Percentiles rank a stretch among this genome's conserved stretches.
Evolutionary conservation across 2,329 filamentous ascomycete genomes (phyloP).

Genomic region (Talaromyces sp.): DNA sequence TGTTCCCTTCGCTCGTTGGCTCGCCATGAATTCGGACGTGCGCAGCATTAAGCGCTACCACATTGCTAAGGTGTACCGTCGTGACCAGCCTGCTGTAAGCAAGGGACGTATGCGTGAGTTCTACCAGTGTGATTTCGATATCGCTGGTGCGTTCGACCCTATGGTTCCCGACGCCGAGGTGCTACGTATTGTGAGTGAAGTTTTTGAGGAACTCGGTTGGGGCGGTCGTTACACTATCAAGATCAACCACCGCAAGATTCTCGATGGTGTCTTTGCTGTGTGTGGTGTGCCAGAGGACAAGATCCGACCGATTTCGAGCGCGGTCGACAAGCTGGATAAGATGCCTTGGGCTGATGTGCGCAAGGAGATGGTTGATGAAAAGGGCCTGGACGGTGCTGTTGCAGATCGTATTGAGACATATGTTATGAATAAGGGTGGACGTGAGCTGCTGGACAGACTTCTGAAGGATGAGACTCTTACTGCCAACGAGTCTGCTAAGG

Average conservation of each 20-base stretch:
- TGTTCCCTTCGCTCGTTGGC: slow-evolving; percentile 87
- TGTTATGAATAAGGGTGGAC: slow-evolving; percentile 74
- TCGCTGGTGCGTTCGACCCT: slow-evolving; percentile 80
- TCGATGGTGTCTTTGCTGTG: slow-evolving; percentile 89
- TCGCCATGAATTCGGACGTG: slow-evolving; percentile 84
- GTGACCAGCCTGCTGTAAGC: slow-evolving; percentile 82
- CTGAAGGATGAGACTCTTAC: slow-evolving; percentile 68
- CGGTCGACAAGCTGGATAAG: slow-evolving; percentile 96
- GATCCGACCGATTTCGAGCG: slow-evolving; percentile 85
- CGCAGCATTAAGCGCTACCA: slow-evolving; percentile 91
- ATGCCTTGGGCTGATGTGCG: slow-evolving; percentile 85
- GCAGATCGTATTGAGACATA: slow-evolving; percentile 88
- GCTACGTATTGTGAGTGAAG: slow-evolving; percentile 78
- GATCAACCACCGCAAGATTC: slow-evolving; percentile 90
- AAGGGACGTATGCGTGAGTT: slow-evolving; percentile 95
- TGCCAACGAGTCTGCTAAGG: slow-evolving; percentile 73
- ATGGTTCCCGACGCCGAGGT: slow-evolving; percentile 95
- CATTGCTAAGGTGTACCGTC: slow-evolving; percentile 87
- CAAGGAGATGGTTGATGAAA: slow-evolving; percentile 91
- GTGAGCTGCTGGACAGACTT: slow-evolving; percentile 72
- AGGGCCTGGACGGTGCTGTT: slow-evolving; percentile 73
- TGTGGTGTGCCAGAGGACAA: slow-evolving; percentile 86
- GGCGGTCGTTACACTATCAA: slow-evolving; percentile 80
- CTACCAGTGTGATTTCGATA: slow-evolving; percentile 97
- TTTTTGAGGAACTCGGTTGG: slow-evolving; percentile 80